phyloP scores from a whole-genome alignment of 192 early-diverging fungal genomes.

The Backusella australiensis region DNA sequence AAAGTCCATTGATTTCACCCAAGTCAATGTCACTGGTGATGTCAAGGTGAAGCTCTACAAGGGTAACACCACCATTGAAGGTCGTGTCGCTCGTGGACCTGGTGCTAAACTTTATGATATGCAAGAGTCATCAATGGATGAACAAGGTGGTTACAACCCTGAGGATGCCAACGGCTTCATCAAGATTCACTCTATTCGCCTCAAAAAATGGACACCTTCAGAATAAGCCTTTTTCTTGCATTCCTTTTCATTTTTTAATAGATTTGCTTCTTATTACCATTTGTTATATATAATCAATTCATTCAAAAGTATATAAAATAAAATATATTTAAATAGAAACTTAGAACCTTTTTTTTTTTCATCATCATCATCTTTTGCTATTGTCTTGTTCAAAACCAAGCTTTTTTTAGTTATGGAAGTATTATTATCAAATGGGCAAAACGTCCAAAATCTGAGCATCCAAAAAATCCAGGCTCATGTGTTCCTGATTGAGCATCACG shows the following conservation, averaged over 20 bases:
- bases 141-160: constrained; percentile 89
- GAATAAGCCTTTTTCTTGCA: not conserved
- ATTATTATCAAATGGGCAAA: too few species aligned
- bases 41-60: constrained; percentile 97
- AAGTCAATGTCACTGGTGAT: constrained; percentile 85
- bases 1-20: constrained; percentile 77
- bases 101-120: constrained; percentile 89
- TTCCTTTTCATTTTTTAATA: not conserved
- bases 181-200: constrained; percentile 93
- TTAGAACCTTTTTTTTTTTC: too few species aligned
- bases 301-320: not conserved
- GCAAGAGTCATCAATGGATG: constrained; percentile 96
- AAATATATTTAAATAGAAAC: not conserved
- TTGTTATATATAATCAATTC: not conserved
- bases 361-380: too few species aligned
- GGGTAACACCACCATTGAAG: constrained; percentile 87
- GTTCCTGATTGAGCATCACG: too few species aligned
- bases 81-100: constrained; percentile 71
- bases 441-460: too few species aligned
- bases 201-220: constrained; percentile 74
- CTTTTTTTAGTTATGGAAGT: too few species aligned
- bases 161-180: constrained; percentile 95
- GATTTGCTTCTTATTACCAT: not conserved
- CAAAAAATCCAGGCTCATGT: too few species aligned
- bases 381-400: too few species aligned